Evolutionary conservation across 441 rosid species (phyloP), one percentile per base, ranked within the genome.

Genomic region (Macaranga tanarius): DNA sequence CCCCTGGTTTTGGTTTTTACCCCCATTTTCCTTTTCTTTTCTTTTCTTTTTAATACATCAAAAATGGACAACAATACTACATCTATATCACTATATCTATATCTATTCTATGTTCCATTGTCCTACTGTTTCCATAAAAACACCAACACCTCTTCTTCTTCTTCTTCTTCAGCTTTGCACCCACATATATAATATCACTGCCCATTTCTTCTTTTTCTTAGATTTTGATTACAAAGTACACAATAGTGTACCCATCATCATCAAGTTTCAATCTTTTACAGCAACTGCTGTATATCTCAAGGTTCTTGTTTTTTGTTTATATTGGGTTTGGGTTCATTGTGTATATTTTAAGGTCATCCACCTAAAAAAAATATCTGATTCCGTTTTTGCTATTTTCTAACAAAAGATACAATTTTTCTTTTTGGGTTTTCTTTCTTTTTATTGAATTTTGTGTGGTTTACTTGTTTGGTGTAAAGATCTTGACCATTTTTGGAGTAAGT

Each of bases 1-100:
- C 75, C 79, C 72, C 78, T 73, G 82, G 81, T 79, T 81, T 75
- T 76, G 10, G n/a, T n/a, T n/a, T n/a, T n/a, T n/a, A n/a, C n/a
- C n/a, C 19, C 76, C 47, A 44, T 7, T 60, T 16, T 60, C 72
- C 69, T 50, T 50, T 50, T 50, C n/a, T 16, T 16, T 16, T 10
- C 11, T 0, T 42, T 42, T 7, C 1, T 2, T 42, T 42, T 42
- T 42, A 42, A 7, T 12, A 19, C 6, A 5, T 17, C 3, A 19
- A 52, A 52, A 52, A 52, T 52, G 56, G 56, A 52, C 52, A 31
- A 31, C 5, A 31, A 2, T 5, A 2, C 2, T 31, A 31, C 38
- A 31, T 31, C 2, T 31, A 4, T 31, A 31, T 31, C 38, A n/a
- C n/a, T 3, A 5, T 60, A 11, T 73, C 31, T 61, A 38, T 34